Evolutionary conservation across 1,139 yeast genomes (phyloP), one percentile per base, ranked within the genome.

Genomic region (Lodderomyces orthopsilosis): DNA sequence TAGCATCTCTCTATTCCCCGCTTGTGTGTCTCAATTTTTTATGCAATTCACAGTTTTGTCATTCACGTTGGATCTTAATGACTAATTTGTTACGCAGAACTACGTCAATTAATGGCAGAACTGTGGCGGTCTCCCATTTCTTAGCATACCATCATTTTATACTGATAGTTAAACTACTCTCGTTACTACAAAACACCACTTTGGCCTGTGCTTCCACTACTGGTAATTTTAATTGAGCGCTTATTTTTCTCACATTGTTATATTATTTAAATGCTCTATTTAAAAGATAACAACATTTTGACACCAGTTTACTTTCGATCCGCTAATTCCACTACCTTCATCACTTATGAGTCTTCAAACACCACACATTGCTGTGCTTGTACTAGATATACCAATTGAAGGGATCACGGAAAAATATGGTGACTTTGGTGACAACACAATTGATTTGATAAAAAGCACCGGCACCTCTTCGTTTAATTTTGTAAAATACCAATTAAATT

Each of bases 381-480:
- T 70, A 14, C 65, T 76, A 42, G 83, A 79, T 52, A 68, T 70
- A 13, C 75, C 66, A n/a, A 62, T 60, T 24, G 58, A 49, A 6
- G 61, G 57, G 5, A 50, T 68, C 12, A 47, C 62, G 6, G 60
- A 55, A 10, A 52, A 56, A 33, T 68, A 56, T 51, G 83, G 83
- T 0, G 81, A 77, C 55, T 78, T 76, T 55, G 84, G 81, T 2
- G 81, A 77, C 46, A 70, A 72, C 50, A 67, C 75, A 24, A 52
- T 54, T 4, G 56, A 55, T 5, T 54, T 76, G 15, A 48, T 77
- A 19, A 41, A 2, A 54, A 37, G 13, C 55, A 54, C 10, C 42
- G 24, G 15, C 8, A 12, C 23, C 2, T 14, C 24, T 6, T 13
- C 27, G 14, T 40, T 17, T 21, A 30, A 30, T 17, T 35, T 49